phyloP scores from a whole-genome alignment of 306 rosid species.

The Castanea mollissima region DNA sequence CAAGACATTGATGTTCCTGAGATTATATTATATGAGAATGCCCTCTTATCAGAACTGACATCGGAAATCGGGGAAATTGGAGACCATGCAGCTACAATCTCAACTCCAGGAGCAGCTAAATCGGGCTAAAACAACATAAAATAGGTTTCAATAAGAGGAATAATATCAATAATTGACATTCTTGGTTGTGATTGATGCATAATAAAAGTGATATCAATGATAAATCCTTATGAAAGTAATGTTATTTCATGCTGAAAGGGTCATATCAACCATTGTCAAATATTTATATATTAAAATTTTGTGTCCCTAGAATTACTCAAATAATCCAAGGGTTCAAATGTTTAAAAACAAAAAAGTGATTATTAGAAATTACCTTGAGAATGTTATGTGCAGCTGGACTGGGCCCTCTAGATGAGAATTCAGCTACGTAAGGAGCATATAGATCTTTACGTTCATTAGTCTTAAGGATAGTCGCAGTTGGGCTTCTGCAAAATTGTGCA shows the following conservation, averaged over 20 bases:
- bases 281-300: too few relatives aligned
- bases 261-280: too few relatives aligned
- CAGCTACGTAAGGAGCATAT: conserved; percentile 28
- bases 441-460: conserved; percentile 20
- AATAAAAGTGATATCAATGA: too few relatives aligned
- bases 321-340: too few relatives aligned
- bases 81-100: conserved; percentile 46
- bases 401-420: conserved; percentile 63
- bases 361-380: background rate
- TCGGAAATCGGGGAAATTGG: background rate
- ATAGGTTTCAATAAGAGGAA: too few relatives aligned
- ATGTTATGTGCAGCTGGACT: conserved; percentile 30
- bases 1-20: conserved; percentile 57
- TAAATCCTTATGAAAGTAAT: too few relatives aligned
- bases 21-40: background rate
- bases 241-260: too few relatives aligned
- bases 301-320: too few relatives aligned
- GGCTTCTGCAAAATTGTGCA: conserved; percentile 10
- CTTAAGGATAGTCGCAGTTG: conserved; percentile 43
- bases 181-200: too few relatives aligned
- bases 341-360: too few relatives aligned
- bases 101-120: conserved; percentile 37
- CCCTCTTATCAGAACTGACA: conserved; percentile 19
- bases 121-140: conserved; percentile 32
- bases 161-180: too few relatives aligned